These are phyloP conservation scores for Micractinium conductrix DNA, from an alignment of 139 green algal species.

Conservation along the genomic window DNA sequence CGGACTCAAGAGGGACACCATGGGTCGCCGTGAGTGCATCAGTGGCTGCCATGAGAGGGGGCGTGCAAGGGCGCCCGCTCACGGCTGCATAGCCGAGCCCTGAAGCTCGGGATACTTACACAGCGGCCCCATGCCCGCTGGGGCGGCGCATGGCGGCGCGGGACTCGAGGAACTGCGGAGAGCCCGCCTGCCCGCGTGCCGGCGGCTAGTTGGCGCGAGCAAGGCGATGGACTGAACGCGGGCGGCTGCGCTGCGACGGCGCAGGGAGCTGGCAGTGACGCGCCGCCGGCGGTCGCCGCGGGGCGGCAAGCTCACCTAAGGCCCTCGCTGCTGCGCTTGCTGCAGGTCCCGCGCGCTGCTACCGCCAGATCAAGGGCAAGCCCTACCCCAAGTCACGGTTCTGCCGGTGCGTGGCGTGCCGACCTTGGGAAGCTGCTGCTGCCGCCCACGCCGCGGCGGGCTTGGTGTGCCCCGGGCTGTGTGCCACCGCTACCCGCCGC, in stretches of 20 bases:
- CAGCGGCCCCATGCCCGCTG: neutral
- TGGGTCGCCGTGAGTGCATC: neutral
- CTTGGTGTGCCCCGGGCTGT: neutral
- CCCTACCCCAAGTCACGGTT: conserved; percentile 99
- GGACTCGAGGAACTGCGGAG: neutral
- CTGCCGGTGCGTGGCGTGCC: conserved; percentile 64
- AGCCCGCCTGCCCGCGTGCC: too few species aligned
- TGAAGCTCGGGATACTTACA: neutral
- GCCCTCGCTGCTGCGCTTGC: neutral
- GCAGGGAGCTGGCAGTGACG: neutral
- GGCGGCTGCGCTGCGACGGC: neutral
- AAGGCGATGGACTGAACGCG: neutral
- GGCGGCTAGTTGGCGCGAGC: neutral
- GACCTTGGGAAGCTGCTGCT: neutral
- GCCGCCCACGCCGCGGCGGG: neutral
- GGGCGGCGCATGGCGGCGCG: too few species aligned
- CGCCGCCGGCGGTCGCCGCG: neutral
- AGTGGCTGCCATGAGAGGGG: neutral
- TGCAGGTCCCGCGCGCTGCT: conserved; percentile 90
- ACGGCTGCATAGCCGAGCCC: too few species aligned
- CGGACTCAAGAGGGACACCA: too few species aligned
- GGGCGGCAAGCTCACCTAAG: neutral
- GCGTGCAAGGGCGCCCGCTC: neutral
- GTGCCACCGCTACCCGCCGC: neutral
- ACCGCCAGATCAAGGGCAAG: conserved; percentile 99